Base-by-base conservation (phyloP, 768 basidiomycete genomes). In the Tylopilus sp. region DNA sequence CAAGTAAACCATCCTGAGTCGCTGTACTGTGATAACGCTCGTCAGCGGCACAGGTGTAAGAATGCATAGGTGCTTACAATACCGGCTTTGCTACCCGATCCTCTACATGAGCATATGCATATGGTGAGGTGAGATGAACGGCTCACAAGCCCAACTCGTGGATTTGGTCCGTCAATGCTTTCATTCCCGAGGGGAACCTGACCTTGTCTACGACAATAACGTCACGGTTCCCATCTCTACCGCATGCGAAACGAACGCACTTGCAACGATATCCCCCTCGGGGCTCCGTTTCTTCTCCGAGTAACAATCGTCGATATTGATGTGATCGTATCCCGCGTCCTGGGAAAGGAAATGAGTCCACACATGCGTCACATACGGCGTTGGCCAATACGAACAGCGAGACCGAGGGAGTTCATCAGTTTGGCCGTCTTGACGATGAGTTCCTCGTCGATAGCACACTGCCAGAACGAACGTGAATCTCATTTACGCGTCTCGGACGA, bases 1-100 rank as follows among this genome's bases (percentile, higher is more conserved):
- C 85, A 86, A 24, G 85, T 86, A 60, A 78, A 83, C 84, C 84
- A 86, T 19, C 85, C 85, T 1, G 85, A 76, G 58, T 85, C 83
- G 53, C 84, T 80, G 55, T 86, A 86, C 84, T 84, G 42, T 30
- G 26, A n/a, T 38, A 3, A 19, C 34, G 14, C 24, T 40, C 19
- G 45, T 60, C 28, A 63, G 36, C 13, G 17, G 29, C 14, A 22
- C 9, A 21, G 52, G 54, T 25, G 30, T 45, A 22, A 25, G 48
- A 14, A 22, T 9, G 34, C n/a, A 33, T 44, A 25, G 14, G 17
- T 12, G 61, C 80, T 57, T 59, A 85, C 84, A 47, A 86, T 85
- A 8, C 84, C 84, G 17, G 81, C 77, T 72, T 82, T 79, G 48
- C 83, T 84, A 55, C 16, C 48, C 21, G 31, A 24, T 36, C 16